Base-by-base conservation (phyloP, 345 rosid species). In the sweet orange (Citrus sinensis) region DNA sequence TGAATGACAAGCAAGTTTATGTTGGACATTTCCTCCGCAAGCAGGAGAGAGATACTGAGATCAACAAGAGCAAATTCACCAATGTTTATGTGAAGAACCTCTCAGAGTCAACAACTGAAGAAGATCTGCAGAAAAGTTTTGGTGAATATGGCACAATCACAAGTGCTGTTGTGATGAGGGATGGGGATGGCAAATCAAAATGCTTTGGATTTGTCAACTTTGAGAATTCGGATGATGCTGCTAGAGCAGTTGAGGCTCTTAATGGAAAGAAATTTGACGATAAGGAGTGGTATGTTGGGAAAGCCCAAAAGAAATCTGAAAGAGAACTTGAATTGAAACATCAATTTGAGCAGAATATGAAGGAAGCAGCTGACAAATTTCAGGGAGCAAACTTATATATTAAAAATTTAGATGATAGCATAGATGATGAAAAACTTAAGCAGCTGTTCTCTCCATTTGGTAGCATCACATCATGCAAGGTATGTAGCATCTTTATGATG, bases 181-280 rank as follows among this genome's bases (percentile, higher is more conserved):
- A 92, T 80, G 93, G 82, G 11, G 94, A 90, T 67, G 97, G 98
- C 16, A 93, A 95, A 77, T 87, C 97, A 6, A 92, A 81, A 81
- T 89, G 99, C 82, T 92, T 95, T 89, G 99, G 99, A 67, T 95
- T 93, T 86, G 94, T 95, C 73, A 95, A 95, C 85, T 95, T 92
- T 86, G 98, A 93, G 77, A 87, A 87, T 86, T 79, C 89, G 19
- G 97, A 93, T 75, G 98, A 90, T 89, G 99, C 99, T 81, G 94
- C 93, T 68, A 86, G 79, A 71, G 91, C 99, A 79, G 98, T 92
- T 42, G 98, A 90, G 77, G 87, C 90, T 69, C 98, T 95, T 16
- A 95, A 93, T 79, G 98, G 98, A 10, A 88, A 85, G 67, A 90
- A 88, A 76, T 42, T 89, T 85, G 97, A 91, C 51, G 98, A 91